Conservation (phyloP, 2,329 filamentous ascomycete species). For the Colletotrichum melonis region DNA sequence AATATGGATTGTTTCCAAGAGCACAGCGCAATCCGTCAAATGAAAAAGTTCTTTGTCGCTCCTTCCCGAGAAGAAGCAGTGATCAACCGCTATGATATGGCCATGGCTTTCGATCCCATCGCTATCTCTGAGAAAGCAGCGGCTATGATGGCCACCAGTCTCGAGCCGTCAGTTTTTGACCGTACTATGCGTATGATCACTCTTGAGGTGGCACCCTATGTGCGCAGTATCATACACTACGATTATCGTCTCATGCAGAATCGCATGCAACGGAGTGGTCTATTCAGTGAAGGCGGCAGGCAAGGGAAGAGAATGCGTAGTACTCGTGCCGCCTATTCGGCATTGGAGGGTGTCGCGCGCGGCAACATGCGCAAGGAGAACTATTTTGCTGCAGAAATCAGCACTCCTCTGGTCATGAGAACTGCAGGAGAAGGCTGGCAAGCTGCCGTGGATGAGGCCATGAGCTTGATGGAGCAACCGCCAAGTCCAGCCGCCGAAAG, state of each 20-base stretch:
- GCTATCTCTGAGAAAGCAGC: constrained; percentile 60
- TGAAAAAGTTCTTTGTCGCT: constrained; percentile 51
- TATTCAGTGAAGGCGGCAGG: constrained; percentile 69
- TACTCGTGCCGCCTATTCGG: constrained; percentile 80
- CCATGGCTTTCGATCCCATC: constrained; percentile 71
- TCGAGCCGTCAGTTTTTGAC: constrained; percentile 82
- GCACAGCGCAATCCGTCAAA: constrained; percentile 44
- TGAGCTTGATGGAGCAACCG: constrained; percentile 11
- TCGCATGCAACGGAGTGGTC: constrained; percentile 66
- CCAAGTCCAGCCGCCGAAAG: neutral
- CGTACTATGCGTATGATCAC: constrained; percentile 73
- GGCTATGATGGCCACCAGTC: constrained; percentile 48
- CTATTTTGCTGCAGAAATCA: constrained; percentile 75
- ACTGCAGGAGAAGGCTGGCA: constrained; percentile 66
- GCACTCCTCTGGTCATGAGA: constrained; percentile 70
- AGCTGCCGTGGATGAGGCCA: constrained; percentile 36
- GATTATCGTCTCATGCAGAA: constrained; percentile 79
- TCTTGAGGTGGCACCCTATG: constrained; percentile 86
- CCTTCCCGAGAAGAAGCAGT: constrained; percentile 35
- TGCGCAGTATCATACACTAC: constrained; percentile 85
- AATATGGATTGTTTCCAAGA: constrained; percentile 45
- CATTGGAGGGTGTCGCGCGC: constrained; percentile 79
- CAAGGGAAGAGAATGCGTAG: constrained; percentile 68
- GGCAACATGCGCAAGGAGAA: constrained; percentile 74
- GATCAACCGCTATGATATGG: constrained; percentile 64